Evolutionary conservation across 768 basidiomycete species (phyloP), one percentile per base, ranked within the genome.

Genomic region (Sarcomyxa edulis): DNA sequence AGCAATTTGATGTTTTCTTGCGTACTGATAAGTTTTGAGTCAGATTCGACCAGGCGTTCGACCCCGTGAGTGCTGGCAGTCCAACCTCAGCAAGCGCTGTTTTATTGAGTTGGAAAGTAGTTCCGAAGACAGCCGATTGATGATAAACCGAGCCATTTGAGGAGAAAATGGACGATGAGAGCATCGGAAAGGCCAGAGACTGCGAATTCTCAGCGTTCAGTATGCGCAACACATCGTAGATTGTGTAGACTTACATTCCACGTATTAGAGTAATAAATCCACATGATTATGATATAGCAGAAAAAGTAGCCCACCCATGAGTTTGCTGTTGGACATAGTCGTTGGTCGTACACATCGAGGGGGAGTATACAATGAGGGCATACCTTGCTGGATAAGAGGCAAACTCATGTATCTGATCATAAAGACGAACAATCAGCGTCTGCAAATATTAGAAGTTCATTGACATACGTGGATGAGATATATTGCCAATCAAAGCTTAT

Each of bases 401-500:
- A 64, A 56, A 42, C 69, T 74, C 74, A 76, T 69, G 39, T 50
- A 71, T 9, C 65, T 67, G 16, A 48, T 51, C 22, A 16, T 33
- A 32, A 16, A 11, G 19, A 25, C 2, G 34, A 26, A 7, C 21
- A 31, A 12, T 41, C 9, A 40, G 22, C 14, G 10, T n/a, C 2
- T 8, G 8, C 29, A 14, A 3, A 30, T 43, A 18, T n/a, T n/a
- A n/a, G n/a, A n/a, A n/a, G n/a, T n/a, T n/a, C n/a, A n/a, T 14
- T 19, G 7, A 48, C 57, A 19, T 47, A 68, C 59, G 20, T 25
- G 11, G 76, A 75, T 1, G 70, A 70, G 44, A 81, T 76, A 46
- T 78, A 78, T 43, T 79, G 76, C 78, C 78, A 85, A 48, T 84
- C 82, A 32, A 84, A 70, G n/a, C 75, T 74, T 28, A 84, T 41